Evolutionary conservation across 805 yeast species (phyloP).

Genomic region (Candida broadrunensis): DNA sequence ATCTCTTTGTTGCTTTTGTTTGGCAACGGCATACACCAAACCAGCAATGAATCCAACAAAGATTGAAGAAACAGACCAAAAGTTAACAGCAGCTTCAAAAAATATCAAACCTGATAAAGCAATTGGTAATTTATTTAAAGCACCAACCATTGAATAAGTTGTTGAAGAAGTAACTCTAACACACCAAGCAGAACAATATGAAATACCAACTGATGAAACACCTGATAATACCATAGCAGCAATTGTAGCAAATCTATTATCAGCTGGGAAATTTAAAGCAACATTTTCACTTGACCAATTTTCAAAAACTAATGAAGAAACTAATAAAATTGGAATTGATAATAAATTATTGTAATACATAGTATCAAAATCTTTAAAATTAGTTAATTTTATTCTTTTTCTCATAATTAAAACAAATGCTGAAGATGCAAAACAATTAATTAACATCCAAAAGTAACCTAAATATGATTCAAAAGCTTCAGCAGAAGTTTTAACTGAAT

Average conservation of each 20-base stretch:
- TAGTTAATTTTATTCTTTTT: slow-evolving; percentile 95
- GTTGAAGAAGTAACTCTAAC: slow-evolving; percentile 98
- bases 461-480: slow-evolving; percentile 47
- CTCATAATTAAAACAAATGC: slow-evolving; percentile 92
- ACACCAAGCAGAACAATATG: slow-evolving; percentile 99
- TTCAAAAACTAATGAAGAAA: slow-evolving; percentile 75
- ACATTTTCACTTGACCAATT: slow-evolving; percentile 90
- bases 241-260: slow-evolving; percentile 62
- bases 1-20: slow-evolving; percentile 76
- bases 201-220: slow-evolving; percentile 91
- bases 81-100: slow-evolving; percentile 93
- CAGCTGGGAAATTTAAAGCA: slow-evolving; percentile 73
- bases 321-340: slow-evolving; percentile 83
- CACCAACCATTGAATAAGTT: slow-evolving; percentile 99
- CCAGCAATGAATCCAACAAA: slow-evolving; percentile 94
- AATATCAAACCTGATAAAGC: slow-evolving; percentile 92
- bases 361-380: slow-evolving; percentile 95
- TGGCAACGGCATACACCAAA: slow-evolving; percentile 91
- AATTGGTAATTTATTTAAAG: slow-evolving; percentile 95
- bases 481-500: slow-evolving; percentile 33
- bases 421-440: slow-evolving; percentile 93
- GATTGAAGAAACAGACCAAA: slow-evolving; percentile 87
- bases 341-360: slow-evolving; percentile 96
- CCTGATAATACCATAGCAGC: slow-evolving; percentile 90
- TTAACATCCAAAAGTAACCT: slow-evolving; percentile 96